Evolutionary conservation across 306 rosid species (phyloP), one percentile per base, ranked within the genome.

Genomic region (Medicago ruthenica): DNA sequence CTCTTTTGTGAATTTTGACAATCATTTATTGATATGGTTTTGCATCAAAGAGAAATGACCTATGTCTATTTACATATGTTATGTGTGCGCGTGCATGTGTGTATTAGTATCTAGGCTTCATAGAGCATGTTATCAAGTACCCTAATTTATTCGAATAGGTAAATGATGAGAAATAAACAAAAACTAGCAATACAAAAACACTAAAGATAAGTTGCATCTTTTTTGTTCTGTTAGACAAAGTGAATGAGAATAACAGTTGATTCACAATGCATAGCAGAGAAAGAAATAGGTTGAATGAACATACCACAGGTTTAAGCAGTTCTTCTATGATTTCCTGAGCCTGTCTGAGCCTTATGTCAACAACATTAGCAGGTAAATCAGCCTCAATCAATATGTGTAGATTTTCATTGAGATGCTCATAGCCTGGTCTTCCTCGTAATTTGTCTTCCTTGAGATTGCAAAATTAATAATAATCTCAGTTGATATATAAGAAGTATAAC

Each of bases 231-330:
- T 65, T 61, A 15, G 16, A 61, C 40, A 39, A 80, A 50, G 60
- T 70, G 41, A 82, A 77, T 59, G 20, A 67, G 64, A 71, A 65
- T 45, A 13, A 15, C 6, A 45, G 74, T 42, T 54, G 34, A 66
- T 76, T 74, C 62, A 74, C 50, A 48, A 37, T 18, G 39, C 31
- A 51, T 22, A 47, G 40, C 17, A 55, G 14, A 78, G 9, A 65
- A 20, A 74, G 37, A 79, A 65, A 40, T 15, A 76, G 62, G 65
- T 40, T 70, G 66, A 79, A 74, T 72, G 76, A 27, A 31, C 78
- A 83, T 86, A 93, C 98, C 91, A 93, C 98, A 58, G 98, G 98
- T 83, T 93, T 93, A 85, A 93, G 98, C 78, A 93, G 82, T 86
- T 93, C 97, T 85, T 93, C 97, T 7, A 93, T 93, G 70, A 93